Evolutionary conservation across 2,329 filamentous ascomycete genomes (phyloP).

Genomic region (Fusarium sambucinum): DNA sequence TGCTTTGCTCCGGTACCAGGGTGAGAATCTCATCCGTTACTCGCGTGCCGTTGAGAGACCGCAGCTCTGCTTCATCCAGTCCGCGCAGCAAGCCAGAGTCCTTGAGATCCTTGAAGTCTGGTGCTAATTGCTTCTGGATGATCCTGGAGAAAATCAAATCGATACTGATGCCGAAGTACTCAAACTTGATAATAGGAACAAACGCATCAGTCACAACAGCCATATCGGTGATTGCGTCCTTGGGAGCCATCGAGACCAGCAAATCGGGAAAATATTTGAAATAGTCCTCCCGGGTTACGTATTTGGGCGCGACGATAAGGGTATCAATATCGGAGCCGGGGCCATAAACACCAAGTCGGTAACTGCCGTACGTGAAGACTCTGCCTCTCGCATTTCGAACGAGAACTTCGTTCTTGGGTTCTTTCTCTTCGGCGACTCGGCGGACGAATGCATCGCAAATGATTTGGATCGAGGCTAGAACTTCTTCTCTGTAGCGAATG

Average conservation of each 20-base stretch:
- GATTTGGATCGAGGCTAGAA: constrained; percentile 80
- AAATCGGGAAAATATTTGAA: constrained; percentile 89
- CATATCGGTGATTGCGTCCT: constrained; percentile 85
- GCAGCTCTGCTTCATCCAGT: constrained; percentile 85
- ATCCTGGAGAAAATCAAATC: constrained; percentile 91
- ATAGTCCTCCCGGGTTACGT: constrained; percentile 90
- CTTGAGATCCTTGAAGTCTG: constrained; percentile 75
- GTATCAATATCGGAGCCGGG: constrained; percentile 99
- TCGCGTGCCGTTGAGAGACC: constrained; percentile 92
- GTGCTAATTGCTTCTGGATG: constrained; percentile 75
- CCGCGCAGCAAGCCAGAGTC: constrained; percentile 89
- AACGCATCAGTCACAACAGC: constrained; percentile 89
- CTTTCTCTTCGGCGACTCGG: constrained; percentile 79
- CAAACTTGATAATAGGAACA: constrained; percentile 97
- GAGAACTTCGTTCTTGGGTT: constrained; percentile 77
- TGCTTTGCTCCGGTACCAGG: constrained; percentile 88
- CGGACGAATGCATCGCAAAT: constrained; percentile 90
- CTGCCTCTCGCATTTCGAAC: constrained; percentile 89
- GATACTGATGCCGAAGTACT: constrained; percentile 90
- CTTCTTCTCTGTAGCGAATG: constrained; percentile 55
- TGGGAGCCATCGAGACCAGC: constrained; percentile 79
- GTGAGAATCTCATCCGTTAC: constrained; percentile 93
- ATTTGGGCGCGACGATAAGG: constrained; percentile 89
- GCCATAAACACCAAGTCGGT: constrained; percentile 91
- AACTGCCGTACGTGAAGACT: constrained; percentile 97